A percentile compares a stretch with the other conserved stretches of the same genome.
Evolutionary conservation across 495 filamentous ascomycete genomes (phyloP).

Genomic region (Sporormia fimetaria): DNA sequence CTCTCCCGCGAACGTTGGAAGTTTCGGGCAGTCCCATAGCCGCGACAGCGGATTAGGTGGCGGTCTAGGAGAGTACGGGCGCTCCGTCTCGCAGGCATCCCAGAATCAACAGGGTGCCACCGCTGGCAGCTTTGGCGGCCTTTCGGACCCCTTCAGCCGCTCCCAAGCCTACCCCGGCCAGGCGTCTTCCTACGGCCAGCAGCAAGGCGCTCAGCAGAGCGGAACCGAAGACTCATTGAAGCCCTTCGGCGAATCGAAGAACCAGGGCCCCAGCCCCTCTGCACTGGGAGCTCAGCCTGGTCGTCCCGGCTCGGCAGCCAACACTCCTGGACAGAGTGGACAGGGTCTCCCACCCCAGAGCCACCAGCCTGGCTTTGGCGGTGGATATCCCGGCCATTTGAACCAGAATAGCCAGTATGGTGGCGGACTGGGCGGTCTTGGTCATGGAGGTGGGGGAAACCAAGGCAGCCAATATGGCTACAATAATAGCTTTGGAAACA

Average conservation of each 20-base stretch:
- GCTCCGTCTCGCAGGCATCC: slow-evolving; percentile 62
- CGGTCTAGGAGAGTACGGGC: slow-evolving; percentile 59
- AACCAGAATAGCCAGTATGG: slow-evolving; percentile 55
- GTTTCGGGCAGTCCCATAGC: slow-evolving; percentile 61
- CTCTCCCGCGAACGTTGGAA: slow-evolving; percentile 59
- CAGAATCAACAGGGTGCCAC: slow-evolving; percentile 50
- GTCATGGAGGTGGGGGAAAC: slow-evolving; percentile 51
- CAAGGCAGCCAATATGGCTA: no score
- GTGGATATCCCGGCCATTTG: slow-evolving; percentile 62
- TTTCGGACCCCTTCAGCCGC: slow-evolving; percentile 72
- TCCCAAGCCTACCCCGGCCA: slow-evolving; percentile 57
- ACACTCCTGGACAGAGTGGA: slow-evolving; percentile 40
- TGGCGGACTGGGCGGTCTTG: slow-evolving; percentile 57
- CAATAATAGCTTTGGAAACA: no score
- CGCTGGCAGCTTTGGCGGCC: slow-evolving; percentile 50
- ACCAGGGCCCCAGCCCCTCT: slow-evolving; percentile 66
- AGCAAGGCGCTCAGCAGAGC: slow-evolving; percentile 46
- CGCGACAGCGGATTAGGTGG: slow-evolving; percentile 50
- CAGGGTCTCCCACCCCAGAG: slow-evolving; percentile 67
- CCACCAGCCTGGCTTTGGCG: slow-evolving; percentile 56
- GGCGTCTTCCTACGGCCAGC: slow-evolving; percentile 53
- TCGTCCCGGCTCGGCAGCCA: slow-evolving; percentile 76
- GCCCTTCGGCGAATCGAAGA: slow-evolving; percentile 62
- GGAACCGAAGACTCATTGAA: slow-evolving; percentile 62
- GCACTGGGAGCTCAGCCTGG: slow-evolving; percentile 57